These are phyloP conservation scores for Diospyros kaki DNA, from an alignment of 148 eudicot genomes.

Conservation along the genomic window DNA sequence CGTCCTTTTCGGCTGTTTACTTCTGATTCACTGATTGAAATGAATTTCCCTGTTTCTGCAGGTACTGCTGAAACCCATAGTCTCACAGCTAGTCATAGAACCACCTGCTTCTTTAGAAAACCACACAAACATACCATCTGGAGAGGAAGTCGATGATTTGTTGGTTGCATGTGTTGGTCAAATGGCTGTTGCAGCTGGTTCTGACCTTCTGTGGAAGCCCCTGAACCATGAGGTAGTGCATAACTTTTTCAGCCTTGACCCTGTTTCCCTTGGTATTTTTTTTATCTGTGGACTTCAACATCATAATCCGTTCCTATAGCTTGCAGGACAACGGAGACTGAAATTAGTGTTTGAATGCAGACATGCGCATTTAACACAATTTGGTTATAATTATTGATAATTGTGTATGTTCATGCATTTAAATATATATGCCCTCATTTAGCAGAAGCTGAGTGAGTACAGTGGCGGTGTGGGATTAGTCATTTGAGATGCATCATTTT, in stretches of 20 bases:
- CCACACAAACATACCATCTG: constrained; percentile 49
- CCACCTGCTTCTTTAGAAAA: constrained; percentile 65
- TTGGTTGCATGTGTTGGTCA: constrained; percentile 83
- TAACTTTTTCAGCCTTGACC: constrained; percentile 1
- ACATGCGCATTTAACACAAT: too few relatives aligned
- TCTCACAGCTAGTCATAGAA: constrained; percentile 61
- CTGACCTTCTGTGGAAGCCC: constrained; percentile 92
- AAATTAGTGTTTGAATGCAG: too few relatives aligned
- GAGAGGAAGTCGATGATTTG: constrained; percentile 66
- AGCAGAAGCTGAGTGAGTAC: too few relatives aligned
- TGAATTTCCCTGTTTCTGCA: constrained; percentile 17
- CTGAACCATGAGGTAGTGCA: constrained; percentile 77
- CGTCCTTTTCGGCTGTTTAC: not conserved
- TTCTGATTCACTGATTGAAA: not conserved
- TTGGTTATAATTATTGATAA: too few relatives aligned
- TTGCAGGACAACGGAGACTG: not conserved
- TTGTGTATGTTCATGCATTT: too few relatives aligned
- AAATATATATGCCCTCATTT: too few relatives aligned
- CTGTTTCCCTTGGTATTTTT: not conserved
- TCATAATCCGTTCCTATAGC: not conserved
- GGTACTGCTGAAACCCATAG: constrained; percentile 76
- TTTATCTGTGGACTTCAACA: not conserved
- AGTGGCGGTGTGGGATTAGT: too few relatives aligned
- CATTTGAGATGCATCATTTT: too few relatives aligned
- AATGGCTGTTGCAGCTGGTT: constrained; percentile 90